Evolutionary conservation across 2,329 filamentous ascomycete species (phyloP), one percentile per base, ranked within the genome.

Genomic region (Phoma herbarum): DNA sequence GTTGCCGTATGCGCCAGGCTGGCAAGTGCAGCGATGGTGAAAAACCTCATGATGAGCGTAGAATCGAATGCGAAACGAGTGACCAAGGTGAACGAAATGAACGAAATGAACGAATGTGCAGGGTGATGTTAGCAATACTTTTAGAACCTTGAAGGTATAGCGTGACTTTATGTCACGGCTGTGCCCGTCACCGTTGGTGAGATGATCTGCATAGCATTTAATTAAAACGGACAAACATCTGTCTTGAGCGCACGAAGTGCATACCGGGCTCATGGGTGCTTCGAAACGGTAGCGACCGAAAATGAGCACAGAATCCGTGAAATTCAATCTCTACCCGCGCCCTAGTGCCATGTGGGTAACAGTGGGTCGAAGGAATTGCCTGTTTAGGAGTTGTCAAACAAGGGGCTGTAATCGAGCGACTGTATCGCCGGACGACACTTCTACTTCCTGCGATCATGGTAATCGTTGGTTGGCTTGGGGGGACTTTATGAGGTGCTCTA

Each of bases 1-100:
- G 33, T 56, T 55, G 57, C 47, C 33, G 57, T 28, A 43, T 60
- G 57, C 37, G 52, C 57, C 43, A 60, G 47, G 47, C 57, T 33
- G 42, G 47, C 57, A 41, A 60, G 43, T 44, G 52, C 52, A 37
- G 57, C 52, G 33, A 60, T 26, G 26, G 47, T 31, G 11, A 52
- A 47, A 25, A 56, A 23, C 47, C 45, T 60, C 57, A 60, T 60
- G 12, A 23, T 37, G 31, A 43, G 47, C 29, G 12, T 22, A 55
- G 10, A 43, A 50, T 35, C 3, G 18, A 46, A 59, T 10, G 9
- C 22, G 4, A 22, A 50, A 42, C 23, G 50, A 58, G 18, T 49
- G 49, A 45, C 49, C 37, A 25, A 14, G 28, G 29, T 52, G 29
- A 49, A 25, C 23, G 10, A 14, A n/a, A 25, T n/a, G 10, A 29